Evolutionary conservation across 768 basidiomycete species (phyloP).

Genomic region (Hysterangium stoloniferum): DNA sequence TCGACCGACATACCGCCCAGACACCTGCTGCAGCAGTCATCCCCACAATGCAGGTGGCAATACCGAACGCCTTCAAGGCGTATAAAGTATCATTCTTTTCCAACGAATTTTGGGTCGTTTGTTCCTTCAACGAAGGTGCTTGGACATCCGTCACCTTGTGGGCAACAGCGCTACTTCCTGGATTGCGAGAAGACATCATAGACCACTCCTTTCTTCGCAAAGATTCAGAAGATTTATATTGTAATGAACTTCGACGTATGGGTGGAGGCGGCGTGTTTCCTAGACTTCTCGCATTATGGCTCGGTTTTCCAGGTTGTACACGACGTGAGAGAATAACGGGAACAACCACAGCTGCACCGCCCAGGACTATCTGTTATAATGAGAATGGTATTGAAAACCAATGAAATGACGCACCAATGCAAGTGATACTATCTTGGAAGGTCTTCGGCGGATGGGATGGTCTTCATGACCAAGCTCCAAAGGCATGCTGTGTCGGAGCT

Average conservation of each 20-base stretch:
- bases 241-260: slow-evolving; percentile 18
- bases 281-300: background rate
- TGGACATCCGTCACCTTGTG: background rate
- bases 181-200: background rate
- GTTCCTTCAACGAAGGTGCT: background rate
- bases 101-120: background rate
- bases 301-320: background rate
- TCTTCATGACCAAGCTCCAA: too few species aligned
- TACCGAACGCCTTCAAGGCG: slow-evolving; percentile 53
- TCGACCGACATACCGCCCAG: slow-evolving; percentile 40
- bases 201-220: background rate
- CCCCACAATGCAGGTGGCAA: slow-evolving; percentile 55
- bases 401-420: too few species aligned
- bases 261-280: slow-evolving; percentile 12
- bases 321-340: slow-evolving; percentile 4
- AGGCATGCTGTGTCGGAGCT: too few species aligned
- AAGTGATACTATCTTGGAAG: too few species aligned
- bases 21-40: slow-evolving; percentile 37
- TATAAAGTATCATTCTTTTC: slow-evolving; percentile 36
- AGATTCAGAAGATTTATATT: slow-evolving; percentile 28
- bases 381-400: too few species aligned
- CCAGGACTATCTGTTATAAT: slow-evolving; percentile 5
- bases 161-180: background rate
- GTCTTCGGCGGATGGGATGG: too few species aligned
- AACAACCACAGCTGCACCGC: background rate